These are phyloP conservation scores for Porogramme epimiltina DNA, from an alignment of 1,284 basidiomycete genomes.

Conservation along the genomic window DNA sequence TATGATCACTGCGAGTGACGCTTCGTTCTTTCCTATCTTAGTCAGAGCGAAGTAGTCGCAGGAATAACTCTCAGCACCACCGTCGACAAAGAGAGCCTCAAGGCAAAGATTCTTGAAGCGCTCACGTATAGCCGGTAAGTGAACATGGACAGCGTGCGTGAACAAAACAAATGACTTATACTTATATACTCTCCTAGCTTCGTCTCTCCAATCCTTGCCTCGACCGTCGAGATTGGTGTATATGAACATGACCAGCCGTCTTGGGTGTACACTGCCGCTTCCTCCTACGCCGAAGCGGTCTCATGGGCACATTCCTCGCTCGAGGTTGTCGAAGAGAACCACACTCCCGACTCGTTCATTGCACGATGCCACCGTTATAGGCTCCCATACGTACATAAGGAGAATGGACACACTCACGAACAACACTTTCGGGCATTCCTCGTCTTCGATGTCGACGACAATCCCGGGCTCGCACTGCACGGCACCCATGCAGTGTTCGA, in stretches of 20 bases:
- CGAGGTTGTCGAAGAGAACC: too few species aligned
- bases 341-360: too few species aligned
- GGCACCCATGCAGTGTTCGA: background rate
- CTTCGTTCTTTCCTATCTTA: background rate
- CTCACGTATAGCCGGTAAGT: background rate
- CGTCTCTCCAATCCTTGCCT: background rate
- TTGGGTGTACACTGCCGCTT: background rate
- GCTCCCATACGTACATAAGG: too few species aligned
- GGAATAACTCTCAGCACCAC: background rate
- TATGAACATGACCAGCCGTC: background rate
- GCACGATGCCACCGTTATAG: too few species aligned
- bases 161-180: too few species aligned
- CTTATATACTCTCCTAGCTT: background rate
- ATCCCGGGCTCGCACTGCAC: background rate
- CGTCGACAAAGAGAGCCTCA: background rate
- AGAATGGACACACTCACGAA: background rate
- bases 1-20: too few species aligned
- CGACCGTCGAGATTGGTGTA: background rate
- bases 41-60: background rate
- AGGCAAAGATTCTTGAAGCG: background rate
- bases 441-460: background rate
- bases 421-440: background rate
- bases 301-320: too few species aligned
- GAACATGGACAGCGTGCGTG: too few species aligned
- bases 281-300: background rate